Conservation (phyloP, 2,329 filamentous ascomycete genomes). For the Coniosporium uncinatum region DNA sequence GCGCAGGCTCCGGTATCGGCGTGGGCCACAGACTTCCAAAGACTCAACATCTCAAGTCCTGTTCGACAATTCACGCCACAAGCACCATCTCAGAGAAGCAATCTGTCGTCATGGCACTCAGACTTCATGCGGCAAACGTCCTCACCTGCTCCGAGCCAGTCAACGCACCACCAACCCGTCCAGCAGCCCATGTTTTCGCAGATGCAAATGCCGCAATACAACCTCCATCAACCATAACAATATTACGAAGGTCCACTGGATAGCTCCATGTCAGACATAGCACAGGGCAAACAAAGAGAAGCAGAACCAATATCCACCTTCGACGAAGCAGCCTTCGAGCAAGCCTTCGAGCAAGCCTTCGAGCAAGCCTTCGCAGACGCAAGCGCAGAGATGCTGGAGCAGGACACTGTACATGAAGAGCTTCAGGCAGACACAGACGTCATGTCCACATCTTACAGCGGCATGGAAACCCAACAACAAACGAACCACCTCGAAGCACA, state of each 20-base stretch:
- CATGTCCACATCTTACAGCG: not conserved
- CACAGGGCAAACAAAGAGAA: not conserved
- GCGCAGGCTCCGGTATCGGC: conserved; percentile 23
- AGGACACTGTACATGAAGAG: not conserved
- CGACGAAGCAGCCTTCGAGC: conserved; percentile 49
- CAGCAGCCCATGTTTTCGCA: conserved; percentile 17
- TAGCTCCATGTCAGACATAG: no score
- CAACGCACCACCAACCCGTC: not conserved
- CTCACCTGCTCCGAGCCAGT: conserved; percentile 22
- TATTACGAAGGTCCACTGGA: no score
- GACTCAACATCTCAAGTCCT: conserved; percentile 33
- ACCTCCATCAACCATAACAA: no score
- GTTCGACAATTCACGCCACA: conserved; percentile 12
- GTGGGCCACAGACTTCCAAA: conserved; percentile 45
- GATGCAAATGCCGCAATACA: no score
- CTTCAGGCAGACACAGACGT: not conserved
- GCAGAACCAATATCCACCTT: no score
- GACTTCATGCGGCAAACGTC: conserved; percentile 46
- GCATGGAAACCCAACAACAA: conserved; percentile 6
- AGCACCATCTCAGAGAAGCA: not conserved
- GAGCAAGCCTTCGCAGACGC: conserved; percentile 43
- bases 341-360: conserved; percentile 50
- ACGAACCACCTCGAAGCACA: conserved; percentile 13
- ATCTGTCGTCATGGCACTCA: conserved; percentile 48
- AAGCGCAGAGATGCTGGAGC: conserved; percentile 15